A percentile compares a stretch with the other conserved stretches of the same genome.
Conservation (phyloP, 495 filamentous ascomycete species). For the Aspergillus mulundensis region DNA sequence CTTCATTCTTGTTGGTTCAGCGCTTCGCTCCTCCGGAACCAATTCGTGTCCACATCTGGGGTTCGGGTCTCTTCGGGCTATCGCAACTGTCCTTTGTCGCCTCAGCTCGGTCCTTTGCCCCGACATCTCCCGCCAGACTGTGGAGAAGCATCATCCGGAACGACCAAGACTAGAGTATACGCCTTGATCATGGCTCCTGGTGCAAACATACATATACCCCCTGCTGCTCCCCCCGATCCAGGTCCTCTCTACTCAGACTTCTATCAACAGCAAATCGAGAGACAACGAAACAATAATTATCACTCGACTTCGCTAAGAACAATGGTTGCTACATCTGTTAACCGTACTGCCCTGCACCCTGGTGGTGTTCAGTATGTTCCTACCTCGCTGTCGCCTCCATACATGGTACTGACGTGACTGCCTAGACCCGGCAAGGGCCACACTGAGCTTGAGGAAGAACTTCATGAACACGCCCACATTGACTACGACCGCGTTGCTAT, state of each 20-base stretch:
- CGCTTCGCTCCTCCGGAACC: constrained; percentile 27
- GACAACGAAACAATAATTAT: constrained; percentile 61
- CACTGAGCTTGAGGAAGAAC: constrained; percentile 95
- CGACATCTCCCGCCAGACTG: constrained; percentile 47
- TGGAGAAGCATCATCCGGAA: constrained; percentile 35
- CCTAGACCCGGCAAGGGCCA: constrained; percentile 75
- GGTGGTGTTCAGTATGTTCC: constrained; percentile 81
- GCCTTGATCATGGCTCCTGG: constrained; percentile 34
- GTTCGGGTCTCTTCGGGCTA: constrained; percentile 40
- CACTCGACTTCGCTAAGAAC: constrained; percentile 55
- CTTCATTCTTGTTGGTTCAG: constrained; percentile 22
- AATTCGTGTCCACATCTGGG: constrained; percentile 39
- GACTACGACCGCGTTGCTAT: constrained; percentile 99
- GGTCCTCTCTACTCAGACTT: constrained; percentile 55
- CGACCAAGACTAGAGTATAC: constrained; percentile 21
- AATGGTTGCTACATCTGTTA: constrained; percentile 76
- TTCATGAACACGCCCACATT: constrained; percentile 97
- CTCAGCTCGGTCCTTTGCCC: constrained; percentile 36
- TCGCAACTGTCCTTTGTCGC: constrained; percentile 28
- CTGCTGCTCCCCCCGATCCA: constrained; percentile 40
- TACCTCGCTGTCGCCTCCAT: constrained; percentile 8
- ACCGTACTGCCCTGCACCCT: constrained; percentile 87
- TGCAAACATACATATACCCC: constrained; percentile 46
- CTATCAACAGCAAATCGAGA: constrained; percentile 54
- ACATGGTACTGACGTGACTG: constrained; percentile 28